phyloP scores from a whole-genome alignment of 305 asterid species.

The Fraxinus paxiana region DNA sequence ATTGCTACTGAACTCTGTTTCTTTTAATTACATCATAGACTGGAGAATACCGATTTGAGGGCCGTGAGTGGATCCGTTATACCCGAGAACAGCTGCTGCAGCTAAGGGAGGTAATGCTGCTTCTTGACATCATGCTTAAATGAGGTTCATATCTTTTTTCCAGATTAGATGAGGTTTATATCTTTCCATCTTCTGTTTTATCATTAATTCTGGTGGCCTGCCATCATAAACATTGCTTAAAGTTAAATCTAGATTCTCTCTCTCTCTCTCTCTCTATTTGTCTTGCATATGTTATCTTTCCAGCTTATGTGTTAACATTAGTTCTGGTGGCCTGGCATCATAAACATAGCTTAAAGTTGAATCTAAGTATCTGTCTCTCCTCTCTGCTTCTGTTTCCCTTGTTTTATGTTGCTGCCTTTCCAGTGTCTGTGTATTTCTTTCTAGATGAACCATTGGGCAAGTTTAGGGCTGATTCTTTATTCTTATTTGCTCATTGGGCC shows the following conservation, averaged over 20 bases:
- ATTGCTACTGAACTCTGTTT: neutral
- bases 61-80: slow-evolving; percentile 33
- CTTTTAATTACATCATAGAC: slow-evolving; percentile 28
- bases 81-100: slow-evolving; percentile 41
- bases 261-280: neutral
- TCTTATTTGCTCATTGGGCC: neutral
- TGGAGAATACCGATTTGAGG: slow-evolving; percentile 45
- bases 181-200: neutral
- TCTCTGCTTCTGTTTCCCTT: neutral
- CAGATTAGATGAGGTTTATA: neutral
- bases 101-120: slow-evolving; percentile 39
- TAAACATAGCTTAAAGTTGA: neutral
- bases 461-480: neutral
- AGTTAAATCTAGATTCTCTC: neutral
- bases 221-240: slow-evolving; percentile 1
- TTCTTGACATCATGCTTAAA: neutral
- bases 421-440: neutral
- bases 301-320: neutral
- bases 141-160: neutral
- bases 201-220: slow-evolving; percentile 9
- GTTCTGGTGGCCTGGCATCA: slow-evolving; percentile 14
- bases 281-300: neutral
- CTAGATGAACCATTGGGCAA: neutral
- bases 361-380: neutral
- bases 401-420: neutral